Evolutionary conservation across 2,329 filamentous ascomycete species (phyloP).

Genomic region (Boeremia lycopersici): DNA sequence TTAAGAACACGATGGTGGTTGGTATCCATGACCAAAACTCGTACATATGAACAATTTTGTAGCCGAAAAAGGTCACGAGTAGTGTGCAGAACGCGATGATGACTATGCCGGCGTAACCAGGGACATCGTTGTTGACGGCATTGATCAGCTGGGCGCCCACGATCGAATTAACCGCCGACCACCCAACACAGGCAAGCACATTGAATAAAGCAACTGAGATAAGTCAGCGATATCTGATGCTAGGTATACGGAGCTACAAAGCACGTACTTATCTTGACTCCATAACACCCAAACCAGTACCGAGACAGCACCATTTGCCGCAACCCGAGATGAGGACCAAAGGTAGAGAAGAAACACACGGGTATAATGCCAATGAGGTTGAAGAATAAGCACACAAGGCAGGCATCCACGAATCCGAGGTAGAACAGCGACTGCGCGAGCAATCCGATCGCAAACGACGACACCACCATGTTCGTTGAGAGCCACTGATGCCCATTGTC

Average conservation of each 20-base stretch:
- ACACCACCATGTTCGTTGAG: slow-evolving; percentile 78
- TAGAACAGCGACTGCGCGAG: slow-evolving; percentile 71
- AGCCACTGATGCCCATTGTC: slow-evolving; percentile 64
- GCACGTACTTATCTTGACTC: slow-evolving; percentile 60
- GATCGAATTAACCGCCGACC: slow-evolving; percentile 78
- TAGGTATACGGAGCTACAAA: neutral
- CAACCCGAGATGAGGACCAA: slow-evolving; percentile 75
- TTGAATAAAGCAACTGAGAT: slow-evolving; percentile 69
- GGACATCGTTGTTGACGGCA: slow-evolving; percentile 72
- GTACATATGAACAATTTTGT: slow-evolving; percentile 77
- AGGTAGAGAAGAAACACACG: slow-evolving; percentile 78
- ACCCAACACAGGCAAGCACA: slow-evolving; percentile 73
- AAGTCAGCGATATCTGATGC: neutral
- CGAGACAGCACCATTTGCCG: slow-evolving; percentile 81
- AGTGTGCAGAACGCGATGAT: slow-evolving; percentile 73
- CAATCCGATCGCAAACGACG: slow-evolving; percentile 76
- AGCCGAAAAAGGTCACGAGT: slow-evolving; percentile 73
- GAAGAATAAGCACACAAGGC: slow-evolving; percentile 75
- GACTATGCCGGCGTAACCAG: slow-evolving; percentile 75
- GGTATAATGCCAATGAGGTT: slow-evolving; percentile 75
- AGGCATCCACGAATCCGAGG: slow-evolving; percentile 75
- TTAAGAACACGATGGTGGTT: slow-evolving; percentile 73
- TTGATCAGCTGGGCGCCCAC: slow-evolving; percentile 79
- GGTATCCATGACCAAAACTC: slow-evolving; percentile 79
- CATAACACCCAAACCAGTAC: slow-evolving; percentile 76